Evolutionary conservation across 331 rosid species (phyloP).

Genomic region (Dryas integrifolia): DNA sequence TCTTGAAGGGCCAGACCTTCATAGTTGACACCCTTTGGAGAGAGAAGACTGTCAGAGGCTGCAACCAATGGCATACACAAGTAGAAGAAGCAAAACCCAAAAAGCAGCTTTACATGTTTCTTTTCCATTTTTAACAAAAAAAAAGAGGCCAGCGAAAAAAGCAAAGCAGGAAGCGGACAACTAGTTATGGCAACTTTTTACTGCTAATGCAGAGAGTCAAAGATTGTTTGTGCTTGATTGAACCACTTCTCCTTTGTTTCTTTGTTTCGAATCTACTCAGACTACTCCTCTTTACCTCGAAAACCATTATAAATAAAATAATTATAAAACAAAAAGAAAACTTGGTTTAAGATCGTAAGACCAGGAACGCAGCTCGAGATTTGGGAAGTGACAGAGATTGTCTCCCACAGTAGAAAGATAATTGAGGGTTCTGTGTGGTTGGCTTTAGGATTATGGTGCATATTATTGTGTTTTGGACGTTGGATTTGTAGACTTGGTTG

Average conservation of each 20-base stretch:
- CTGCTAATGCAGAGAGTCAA: not conserved
- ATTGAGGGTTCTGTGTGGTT: conserved; percentile 18
- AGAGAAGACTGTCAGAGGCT: conserved; percentile 64
- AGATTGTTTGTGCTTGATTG: not conserved
- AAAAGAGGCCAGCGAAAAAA: conserved; percentile 8
- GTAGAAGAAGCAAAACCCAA: conserved; percentile 38
- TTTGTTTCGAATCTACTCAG: not conserved
- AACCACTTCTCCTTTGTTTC: not conserved
- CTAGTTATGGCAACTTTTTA: conserved; percentile 25
- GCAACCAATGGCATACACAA: conserved; percentile 33
- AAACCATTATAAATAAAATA: not conserved
- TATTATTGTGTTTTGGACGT: not conserved
- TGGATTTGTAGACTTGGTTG: not conserved
- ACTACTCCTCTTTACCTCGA: conserved; percentile 15
- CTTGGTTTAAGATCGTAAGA: conserved; percentile 29
- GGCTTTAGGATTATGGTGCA: not conserved
- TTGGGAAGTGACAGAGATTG: conserved; percentile 57
- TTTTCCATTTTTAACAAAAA: conserved; percentile 19
- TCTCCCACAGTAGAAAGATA: conserved; percentile 30
- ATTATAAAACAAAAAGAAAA: conserved; percentile 6
- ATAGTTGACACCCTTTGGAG: conserved; percentile 94
- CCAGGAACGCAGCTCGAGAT: conserved; percentile 66
- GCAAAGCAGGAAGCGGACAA: conserved; percentile 28
- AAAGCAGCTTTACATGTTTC: conserved; percentile 35
- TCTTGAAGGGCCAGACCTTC: conserved; percentile 59